Evolutionary conservation across 2,329 filamentous ascomycete species (phyloP).

Genomic region (Epichloe aotearoae): DNA sequence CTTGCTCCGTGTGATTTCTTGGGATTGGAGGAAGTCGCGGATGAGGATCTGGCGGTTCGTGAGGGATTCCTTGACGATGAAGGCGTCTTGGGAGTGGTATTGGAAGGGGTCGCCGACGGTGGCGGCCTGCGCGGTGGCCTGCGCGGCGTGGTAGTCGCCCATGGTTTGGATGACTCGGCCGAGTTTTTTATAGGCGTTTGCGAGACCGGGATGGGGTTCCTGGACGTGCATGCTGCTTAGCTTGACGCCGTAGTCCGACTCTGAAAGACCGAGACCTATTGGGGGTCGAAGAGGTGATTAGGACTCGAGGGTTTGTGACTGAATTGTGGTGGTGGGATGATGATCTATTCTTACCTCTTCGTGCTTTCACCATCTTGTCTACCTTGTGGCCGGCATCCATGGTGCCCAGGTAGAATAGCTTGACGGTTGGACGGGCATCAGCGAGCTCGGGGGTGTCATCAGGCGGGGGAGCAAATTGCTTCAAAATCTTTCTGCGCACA

Average conservation of each 20-base stretch:
- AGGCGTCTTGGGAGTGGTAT: conserved; percentile 89
- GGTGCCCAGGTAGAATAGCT: conserved; percentile 85
- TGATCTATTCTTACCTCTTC: conserved; percentile 55
- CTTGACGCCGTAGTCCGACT: conserved; percentile 89
- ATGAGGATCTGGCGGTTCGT: conserved; percentile 96
- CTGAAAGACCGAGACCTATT: conserved; percentile 73
- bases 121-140: conserved; percentile 91
- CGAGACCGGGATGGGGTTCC: conserved; percentile 77
- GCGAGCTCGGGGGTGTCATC: conserved; percentile 94
- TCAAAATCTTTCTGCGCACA: conserved; percentile 85
- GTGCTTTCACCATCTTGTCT: conserved; percentile 81
- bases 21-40: conserved; percentile 82
- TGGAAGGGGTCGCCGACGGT: conserved; percentile 81
- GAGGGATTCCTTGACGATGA: conserved; percentile 95
- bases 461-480: conserved; percentile 97
- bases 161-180: conserved; percentile 87
- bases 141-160: conserved; percentile 89
- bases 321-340: background rate
- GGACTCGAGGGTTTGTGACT: background rate
- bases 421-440: conserved; percentile 79
- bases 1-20: conserved; percentile 71
- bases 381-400: conserved; percentile 98
- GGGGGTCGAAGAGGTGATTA: background rate
- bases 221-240: conserved; percentile 76
- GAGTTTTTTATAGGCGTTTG: conserved; percentile 86